Evolutionary conservation across 2,329 filamentous ascomycete genomes (phyloP).

Genomic region (Ophiocordyceps camponoti-leonardi): DNA sequence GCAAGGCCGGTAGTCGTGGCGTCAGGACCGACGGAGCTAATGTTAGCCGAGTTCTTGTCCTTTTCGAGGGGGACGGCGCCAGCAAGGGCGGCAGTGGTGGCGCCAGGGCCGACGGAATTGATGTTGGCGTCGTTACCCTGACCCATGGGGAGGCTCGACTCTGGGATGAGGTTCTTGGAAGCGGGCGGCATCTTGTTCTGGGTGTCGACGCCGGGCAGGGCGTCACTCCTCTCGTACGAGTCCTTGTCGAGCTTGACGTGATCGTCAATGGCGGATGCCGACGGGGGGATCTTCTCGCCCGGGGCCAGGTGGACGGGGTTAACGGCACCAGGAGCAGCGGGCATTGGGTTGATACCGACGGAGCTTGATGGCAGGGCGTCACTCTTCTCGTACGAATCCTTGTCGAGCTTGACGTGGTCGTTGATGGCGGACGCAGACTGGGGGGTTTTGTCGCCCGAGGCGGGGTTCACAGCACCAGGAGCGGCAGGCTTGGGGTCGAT

Average conservation of each 20-base stretch:
- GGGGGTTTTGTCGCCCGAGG: constrained; percentile 68
- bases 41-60: constrained; percentile 24
- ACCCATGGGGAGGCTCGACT: constrained; percentile 59
- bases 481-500: constrained; percentile 46
- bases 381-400: constrained; percentile 72
- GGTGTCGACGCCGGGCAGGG: constrained; percentile 29
- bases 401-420: constrained; percentile 58
- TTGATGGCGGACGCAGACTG: constrained; percentile 47
- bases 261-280: constrained; percentile 43
- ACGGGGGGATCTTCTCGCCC: constrained; percentile 65
- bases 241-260: constrained; percentile 67
- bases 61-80: constrained; percentile 48
- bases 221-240: constrained; percentile 70
- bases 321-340: constrained; percentile 43
- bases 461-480: constrained; percentile 47
- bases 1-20: constrained; percentile 55
- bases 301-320: constrained; percentile 70
- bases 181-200: constrained; percentile 33
- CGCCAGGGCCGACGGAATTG: constrained; percentile 27
- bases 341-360: constrained; percentile 43
- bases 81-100: constrained; percentile 54
- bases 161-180: constrained; percentile 53
- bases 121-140: constrained; percentile 24
- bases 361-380: constrained; percentile 30
- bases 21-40: constrained; percentile 26